phyloP scores from a whole-genome alignment of 768 basidiomycete species.

The Naematelia aurantialba region DNA sequence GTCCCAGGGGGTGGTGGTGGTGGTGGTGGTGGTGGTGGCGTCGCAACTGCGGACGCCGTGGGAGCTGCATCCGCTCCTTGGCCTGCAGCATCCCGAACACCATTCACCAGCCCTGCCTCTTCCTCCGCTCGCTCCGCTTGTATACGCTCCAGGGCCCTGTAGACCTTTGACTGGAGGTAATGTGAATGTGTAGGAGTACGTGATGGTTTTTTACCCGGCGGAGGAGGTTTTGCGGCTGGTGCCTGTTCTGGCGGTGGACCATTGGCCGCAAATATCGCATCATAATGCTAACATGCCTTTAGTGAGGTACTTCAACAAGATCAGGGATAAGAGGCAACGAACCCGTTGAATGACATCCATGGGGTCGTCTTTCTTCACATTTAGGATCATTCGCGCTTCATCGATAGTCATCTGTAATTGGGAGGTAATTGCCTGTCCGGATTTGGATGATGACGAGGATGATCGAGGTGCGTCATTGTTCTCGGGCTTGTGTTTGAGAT shows the following conservation, averaged over 20 bases:
- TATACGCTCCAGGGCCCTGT: slow-evolving; percentile 88
- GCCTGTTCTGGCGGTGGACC: slow-evolving; percentile 61
- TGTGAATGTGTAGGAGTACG: slow-evolving; percentile 60
- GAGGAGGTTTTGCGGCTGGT: slow-evolving; percentile 50
- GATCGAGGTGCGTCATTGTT: slow-evolving; percentile 65
- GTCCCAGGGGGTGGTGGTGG: slow-evolving; percentile 2
- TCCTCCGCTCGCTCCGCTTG: slow-evolving; percentile 67
- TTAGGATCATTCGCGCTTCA: slow-evolving; percentile 89
- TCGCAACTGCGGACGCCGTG: not conserved
- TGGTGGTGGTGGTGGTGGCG: slow-evolving; percentile 1
- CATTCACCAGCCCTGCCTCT: slow-evolving; percentile 13
- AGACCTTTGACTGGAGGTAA: slow-evolving; percentile 96
- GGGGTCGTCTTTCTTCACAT: slow-evolving; percentile 69
- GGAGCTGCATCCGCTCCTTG: slow-evolving; percentile 1
- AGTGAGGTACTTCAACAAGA: slow-evolving; percentile 3
- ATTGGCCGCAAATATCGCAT: slow-evolving; percentile 88
- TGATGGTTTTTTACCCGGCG: slow-evolving; percentile 10
- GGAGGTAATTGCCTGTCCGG: slow-evolving; percentile 64
- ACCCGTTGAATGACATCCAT: slow-evolving; percentile 73
- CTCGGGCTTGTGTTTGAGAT: slow-evolving; percentile 77
- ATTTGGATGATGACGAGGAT: slow-evolving; percentile 59
- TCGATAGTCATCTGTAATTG: slow-evolving; percentile 90
- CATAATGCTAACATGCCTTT: slow-evolving; percentile 67
- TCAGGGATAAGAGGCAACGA: slow-evolving; percentile 27
- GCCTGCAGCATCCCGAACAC: not conserved